Percentiles rank a stretch among this genome's conserved stretches.
phyloP scores from a whole-genome alignment of 2,329 filamentous ascomycete genomes.

The Hortaea sp. region DNA sequence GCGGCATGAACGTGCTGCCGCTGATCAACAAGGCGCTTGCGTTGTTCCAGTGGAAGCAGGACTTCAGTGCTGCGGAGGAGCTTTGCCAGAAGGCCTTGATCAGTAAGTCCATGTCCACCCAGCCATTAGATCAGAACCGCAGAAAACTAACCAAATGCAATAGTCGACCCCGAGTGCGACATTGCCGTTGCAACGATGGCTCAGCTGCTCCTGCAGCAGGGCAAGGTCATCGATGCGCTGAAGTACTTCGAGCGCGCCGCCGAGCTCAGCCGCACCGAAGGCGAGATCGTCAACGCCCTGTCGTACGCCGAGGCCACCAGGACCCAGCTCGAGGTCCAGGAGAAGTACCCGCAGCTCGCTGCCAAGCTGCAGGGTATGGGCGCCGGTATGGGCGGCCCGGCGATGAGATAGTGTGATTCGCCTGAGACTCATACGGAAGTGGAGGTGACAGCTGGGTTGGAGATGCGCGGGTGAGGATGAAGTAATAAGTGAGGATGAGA shows the following conservation, averaged over 20 bases:
- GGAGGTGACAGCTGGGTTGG: too few relatives aligned
- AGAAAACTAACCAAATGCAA: slow-evolving; percentile 24
- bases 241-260: slow-evolving; percentile 96
- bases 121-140: neutral
- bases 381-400: slow-evolving; percentile 15
- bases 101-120: slow-evolving; percentile 51
- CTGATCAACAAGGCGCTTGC: slow-evolving; percentile 98
- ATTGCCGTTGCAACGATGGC: slow-evolving; percentile 99
- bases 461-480: too few relatives aligned
- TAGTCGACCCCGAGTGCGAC: slow-evolving; percentile 96
- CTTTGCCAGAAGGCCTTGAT: slow-evolving; percentile 95
- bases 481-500: too few relatives aligned
- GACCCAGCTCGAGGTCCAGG: slow-evolving; percentile 72
- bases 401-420: too few relatives aligned
- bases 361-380: slow-evolving; percentile 38
- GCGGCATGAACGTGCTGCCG: slow-evolving; percentile 94
- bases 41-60: slow-evolving; percentile 96
- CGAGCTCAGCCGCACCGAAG: slow-evolving; percentile 86
- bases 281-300: slow-evolving; percentile 90
- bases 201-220: slow-evolving; percentile 91
- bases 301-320: slow-evolving; percentile 95
- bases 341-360: slow-evolving; percentile 44
- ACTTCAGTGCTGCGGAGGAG: slow-evolving; percentile 89
- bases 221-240: slow-evolving; percentile 88
- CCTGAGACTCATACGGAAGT: too few relatives aligned